Conservation (phyloP, 1,139 yeast genomes). For the Wickerhamomyces sp. region DNA sequence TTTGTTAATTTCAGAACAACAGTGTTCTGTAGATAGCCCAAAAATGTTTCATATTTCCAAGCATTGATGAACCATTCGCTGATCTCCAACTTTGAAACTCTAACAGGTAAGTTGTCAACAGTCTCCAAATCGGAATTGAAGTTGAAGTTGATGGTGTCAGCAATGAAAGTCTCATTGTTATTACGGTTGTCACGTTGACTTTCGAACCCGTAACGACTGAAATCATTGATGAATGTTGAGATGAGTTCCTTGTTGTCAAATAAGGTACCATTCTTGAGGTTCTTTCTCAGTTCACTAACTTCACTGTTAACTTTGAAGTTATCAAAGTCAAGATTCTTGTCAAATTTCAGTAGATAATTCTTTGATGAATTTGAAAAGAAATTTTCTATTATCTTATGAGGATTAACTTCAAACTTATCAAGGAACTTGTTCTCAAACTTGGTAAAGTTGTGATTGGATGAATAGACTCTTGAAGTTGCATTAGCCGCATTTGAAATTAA, state of each 20-base stretch:
- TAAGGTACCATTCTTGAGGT: slow-evolving; percentile 21
- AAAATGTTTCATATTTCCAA: slow-evolving; percentile 31
- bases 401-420: slow-evolving; percentile 29
- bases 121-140: slow-evolving; percentile 21
- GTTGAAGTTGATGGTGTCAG: slow-evolving; percentile 25
- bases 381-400: slow-evolving; percentile 27
- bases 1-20: slow-evolving; percentile 29
- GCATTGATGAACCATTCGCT: slow-evolving; percentile 32
- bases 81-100: slow-evolving; percentile 28
- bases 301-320: slow-evolving; percentile 22
- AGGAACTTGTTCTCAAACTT: slow-evolving; percentile 29
- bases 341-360: slow-evolving; percentile 28
- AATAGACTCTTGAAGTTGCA: slow-evolving; percentile 30
- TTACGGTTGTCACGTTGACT: slow-evolving; percentile 13
- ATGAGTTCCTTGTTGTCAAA: slow-evolving; percentile 24
- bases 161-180: slow-evolving; percentile 20
- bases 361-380: slow-evolving; percentile 30
- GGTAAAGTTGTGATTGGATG: slow-evolving; percentile 29
- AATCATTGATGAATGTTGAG: slow-evolving; percentile 29
- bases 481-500: slow-evolving; percentile 28
- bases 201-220: slow-evolving; percentile 29
- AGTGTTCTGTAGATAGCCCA: slow-evolving; percentile 28
- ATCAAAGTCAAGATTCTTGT: slow-evolving; percentile 25
- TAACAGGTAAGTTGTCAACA: slow-evolving; percentile 23
- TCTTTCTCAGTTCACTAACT: slow-evolving; percentile 20